These are phyloP conservation scores for Ceratocystis diversiconidia DNA, from an alignment of 2,329 filamentous ascomycete species.

Conservation along the genomic window DNA sequence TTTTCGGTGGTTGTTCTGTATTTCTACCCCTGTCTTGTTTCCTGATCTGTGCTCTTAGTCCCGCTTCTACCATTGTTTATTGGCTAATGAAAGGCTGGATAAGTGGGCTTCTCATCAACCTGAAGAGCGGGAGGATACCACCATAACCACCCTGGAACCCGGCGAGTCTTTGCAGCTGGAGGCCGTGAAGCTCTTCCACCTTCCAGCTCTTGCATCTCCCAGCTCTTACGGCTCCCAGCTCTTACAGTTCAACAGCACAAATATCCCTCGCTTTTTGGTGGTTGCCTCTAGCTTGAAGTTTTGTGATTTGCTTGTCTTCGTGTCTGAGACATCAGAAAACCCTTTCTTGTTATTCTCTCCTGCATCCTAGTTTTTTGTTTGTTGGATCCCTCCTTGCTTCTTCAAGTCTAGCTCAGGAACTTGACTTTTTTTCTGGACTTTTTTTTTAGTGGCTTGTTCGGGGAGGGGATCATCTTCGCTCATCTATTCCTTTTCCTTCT, in stretches of 20 bases:
- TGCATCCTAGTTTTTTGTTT: neutral
- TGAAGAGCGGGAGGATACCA: neutral
- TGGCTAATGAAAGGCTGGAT: neutral
- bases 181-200: too few species aligned
- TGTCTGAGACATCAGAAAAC: neutral
- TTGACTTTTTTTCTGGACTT: neutral
- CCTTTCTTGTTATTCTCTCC: neutral
- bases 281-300: neutral
- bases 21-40: neutral
- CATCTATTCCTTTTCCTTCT: constrained; percentile 5
- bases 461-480: neutral
- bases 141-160: neutral
- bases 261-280: neutral
- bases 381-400: neutral
- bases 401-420: constrained; percentile 5
- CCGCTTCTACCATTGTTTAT: neutral
- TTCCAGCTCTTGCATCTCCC: too few species aligned
- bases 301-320: neutral
- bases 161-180: too few species aligned
- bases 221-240: too few species aligned
- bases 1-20: neutral
- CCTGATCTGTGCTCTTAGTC: neutral
- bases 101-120: neutral
- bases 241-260: too few species aligned
- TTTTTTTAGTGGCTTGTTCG: constrained; percentile 3